Evolutionary conservation across 129 eudicot genomes (phyloP), one percentile per base, ranked within the genome.

Genomic region (Apium graveolens): DNA sequence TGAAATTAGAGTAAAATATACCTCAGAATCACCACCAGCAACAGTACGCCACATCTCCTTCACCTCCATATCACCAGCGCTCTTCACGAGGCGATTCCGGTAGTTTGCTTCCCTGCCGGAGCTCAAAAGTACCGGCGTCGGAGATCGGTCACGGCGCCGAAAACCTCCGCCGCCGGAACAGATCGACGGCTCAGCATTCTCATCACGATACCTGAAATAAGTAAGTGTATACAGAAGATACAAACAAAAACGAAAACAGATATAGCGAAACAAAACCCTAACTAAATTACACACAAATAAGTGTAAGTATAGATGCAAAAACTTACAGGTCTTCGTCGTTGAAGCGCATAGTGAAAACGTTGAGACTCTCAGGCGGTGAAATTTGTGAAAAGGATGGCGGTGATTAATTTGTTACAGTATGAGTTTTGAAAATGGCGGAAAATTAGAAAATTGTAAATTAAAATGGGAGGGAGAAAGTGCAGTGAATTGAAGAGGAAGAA

Each of bases 1-100:
- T 11, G 34, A 27, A 82, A 63, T 8, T 26, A 66, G 32, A 60
- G 55, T 3, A 1, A n/a, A 38, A 10, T 65, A 73, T 65, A 89
- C 98, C 98, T 95, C 98, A 6, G 97, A 90, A 83, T 90, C 90
- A 32, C 86, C 97, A 2, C 96, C 96, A 14, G 96, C 97, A 73
- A 95, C 63, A 2, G 97, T 91, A 66, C 87, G 93, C 98, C 98
- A 94, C 98, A 94, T 91, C 92, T 95, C 98, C 85, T 91, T 87
- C 42, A 85, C 85, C 76, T 95, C 98, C 32, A 89, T 88, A 82
- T 95, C 97, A 69, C 81, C 72, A 0, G 81, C 80, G 65, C 86
- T 84, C 87, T 92, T 96, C 84, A 92, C 79, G 27, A 96, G 75
- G 76, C 97, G 76, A 78, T 92, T 92, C 20, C 97, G 80, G 18